Evolutionary conservation across 1,284 basidiomycete species (phyloP).

Genomic region (Termitomyces sp.): DNA sequence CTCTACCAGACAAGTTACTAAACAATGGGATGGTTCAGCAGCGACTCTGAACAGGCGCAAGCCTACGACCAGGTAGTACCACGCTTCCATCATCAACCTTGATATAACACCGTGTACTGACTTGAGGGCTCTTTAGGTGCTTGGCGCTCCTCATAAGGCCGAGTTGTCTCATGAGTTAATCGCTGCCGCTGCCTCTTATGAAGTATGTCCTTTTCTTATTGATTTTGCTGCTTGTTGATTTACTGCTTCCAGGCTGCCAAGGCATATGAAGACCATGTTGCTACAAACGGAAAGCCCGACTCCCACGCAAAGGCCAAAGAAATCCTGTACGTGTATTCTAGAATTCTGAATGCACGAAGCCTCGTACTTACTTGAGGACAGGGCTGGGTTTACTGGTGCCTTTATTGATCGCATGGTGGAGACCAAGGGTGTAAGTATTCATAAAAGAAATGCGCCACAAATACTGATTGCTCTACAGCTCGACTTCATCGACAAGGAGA

Average conservation of each 20-base stretch:
- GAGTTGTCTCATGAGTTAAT: constrained; percentile 61
- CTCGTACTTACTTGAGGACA: constrained; percentile 12
- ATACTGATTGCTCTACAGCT: constrained; percentile 22
- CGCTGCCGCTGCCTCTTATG: constrained; percentile 53
- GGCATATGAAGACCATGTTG: constrained; percentile 49
- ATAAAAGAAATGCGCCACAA: neutral
- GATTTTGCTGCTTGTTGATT: neutral
- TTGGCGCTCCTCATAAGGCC: constrained; percentile 51
- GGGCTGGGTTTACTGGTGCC: constrained; percentile 41
- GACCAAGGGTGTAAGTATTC: constrained; percentile 43
- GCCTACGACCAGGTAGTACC: constrained; percentile 41
- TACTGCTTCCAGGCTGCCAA: constrained; percentile 42
- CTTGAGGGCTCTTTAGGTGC: constrained; percentile 28
- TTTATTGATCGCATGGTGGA: constrained; percentile 44
- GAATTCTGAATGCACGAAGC: neutral
- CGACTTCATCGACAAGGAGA: constrained; percentile 38
- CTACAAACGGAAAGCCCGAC: constrained; percentile 38
- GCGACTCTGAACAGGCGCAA: constrained; percentile 43
- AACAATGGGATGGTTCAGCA: constrained; percentile 49
- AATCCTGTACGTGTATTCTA: constrained; percentile 19
- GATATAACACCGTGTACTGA: neutral
- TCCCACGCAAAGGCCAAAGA: constrained; percentile 42
- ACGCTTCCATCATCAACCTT: neutral
- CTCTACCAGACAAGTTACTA: constrained; percentile 14
- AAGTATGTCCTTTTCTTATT: constrained; percentile 25